phyloP scores from a whole-genome alignment of 2,329 filamentous ascomycete species.

The Cryphonectria parasitica region DNA sequence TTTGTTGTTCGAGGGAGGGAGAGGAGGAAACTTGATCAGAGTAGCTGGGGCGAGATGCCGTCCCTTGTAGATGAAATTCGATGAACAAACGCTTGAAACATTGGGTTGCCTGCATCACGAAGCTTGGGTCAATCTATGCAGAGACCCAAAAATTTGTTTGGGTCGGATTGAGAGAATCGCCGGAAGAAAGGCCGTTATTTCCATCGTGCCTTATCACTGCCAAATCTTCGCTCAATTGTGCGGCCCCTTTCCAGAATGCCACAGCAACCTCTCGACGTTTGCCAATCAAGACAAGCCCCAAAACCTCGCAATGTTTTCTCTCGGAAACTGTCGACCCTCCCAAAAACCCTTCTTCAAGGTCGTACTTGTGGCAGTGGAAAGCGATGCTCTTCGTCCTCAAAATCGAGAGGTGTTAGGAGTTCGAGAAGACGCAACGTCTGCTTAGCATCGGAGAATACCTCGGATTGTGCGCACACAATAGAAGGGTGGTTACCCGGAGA shows the following conservation, averaged over 20 bases:
- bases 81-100: not conserved
- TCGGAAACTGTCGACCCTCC: not conserved
- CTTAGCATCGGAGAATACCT: not conserved
- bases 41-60: not conserved
- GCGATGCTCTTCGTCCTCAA: not conserved
- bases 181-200: constrained; percentile 6
- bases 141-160: not conserved
- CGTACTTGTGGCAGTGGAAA: not conserved
- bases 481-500: constrained; percentile 13
- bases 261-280: not conserved
- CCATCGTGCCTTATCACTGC: constrained; percentile 16
- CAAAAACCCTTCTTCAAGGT: not conserved
- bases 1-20: not conserved
- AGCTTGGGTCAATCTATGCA: constrained; percentile 6
- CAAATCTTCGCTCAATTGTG: constrained; percentile 22
- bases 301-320: constrained; percentile 2
- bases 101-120: constrained; percentile 10
- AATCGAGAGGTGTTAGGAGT: not conserved
- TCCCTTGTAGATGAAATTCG: not conserved
- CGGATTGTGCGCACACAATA: not conserved
- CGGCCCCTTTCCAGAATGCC: constrained; percentile 18
- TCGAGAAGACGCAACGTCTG: not conserved
- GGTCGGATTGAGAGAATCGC: constrained; percentile 13
- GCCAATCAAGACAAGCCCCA: too few species aligned
- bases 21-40: not conserved